Evolutionary conservation across 1,139 yeast genomes (phyloP).

Genomic region (Arxiozyma telluris): DNA sequence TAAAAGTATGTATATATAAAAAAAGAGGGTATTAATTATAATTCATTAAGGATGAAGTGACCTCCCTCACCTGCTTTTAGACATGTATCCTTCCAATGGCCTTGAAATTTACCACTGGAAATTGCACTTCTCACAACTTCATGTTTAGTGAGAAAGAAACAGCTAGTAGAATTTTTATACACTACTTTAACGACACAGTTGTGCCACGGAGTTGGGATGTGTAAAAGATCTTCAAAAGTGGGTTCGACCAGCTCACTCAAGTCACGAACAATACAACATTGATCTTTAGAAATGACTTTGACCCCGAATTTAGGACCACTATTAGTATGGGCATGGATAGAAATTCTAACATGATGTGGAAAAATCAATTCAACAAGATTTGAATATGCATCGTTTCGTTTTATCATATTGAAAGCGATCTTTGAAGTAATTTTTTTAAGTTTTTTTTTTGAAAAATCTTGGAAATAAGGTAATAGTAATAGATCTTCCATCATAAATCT

Average conservation of each 20-base stretch:
- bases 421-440: constrained; percentile 44
- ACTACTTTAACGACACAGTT: constrained; percentile 41
- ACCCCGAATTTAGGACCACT: constrained; percentile 53
- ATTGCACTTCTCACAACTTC: constrained; percentile 31
- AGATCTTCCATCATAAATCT: constrained; percentile 54
- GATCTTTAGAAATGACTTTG: constrained; percentile 38
- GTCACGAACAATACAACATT: constrained; percentile 36
- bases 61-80: constrained; percentile 30
- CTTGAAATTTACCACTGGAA: constrained; percentile 27
- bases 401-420: constrained; percentile 57
- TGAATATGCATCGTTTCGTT: constrained; percentile 56
- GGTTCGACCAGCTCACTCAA: constrained; percentile 35
- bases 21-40: not conserved
- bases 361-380: constrained; percentile 51
- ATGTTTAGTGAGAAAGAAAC: constrained; percentile 31
- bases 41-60: constrained; percentile 15
- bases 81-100: constrained; percentile 29
- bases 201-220: constrained; percentile 63
- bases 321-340: constrained; percentile 53
- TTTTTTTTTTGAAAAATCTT: constrained; percentile 37
- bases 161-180: constrained; percentile 26
- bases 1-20: not conserved
- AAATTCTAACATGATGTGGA: constrained; percentile 50
- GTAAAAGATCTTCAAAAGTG: constrained; percentile 40
- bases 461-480: constrained; percentile 35